These are phyloP conservation scores for Melanopsichium pennsylvanicum DNA, from an alignment of 1,284 basidiomycete species.

Conservation along the genomic window DNA sequence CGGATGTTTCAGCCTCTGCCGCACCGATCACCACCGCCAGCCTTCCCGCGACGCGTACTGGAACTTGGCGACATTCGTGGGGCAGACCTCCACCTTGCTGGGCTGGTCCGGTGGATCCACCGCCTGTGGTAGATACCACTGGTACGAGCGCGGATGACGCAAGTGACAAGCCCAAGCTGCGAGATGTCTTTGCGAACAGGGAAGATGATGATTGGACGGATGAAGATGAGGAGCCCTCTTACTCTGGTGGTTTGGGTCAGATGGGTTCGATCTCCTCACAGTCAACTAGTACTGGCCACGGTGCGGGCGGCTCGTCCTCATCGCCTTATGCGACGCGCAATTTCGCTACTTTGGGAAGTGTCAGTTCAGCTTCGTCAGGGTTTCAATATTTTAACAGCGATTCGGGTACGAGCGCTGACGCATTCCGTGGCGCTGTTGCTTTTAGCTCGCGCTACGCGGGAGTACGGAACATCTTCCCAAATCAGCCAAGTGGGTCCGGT, in stretches of 20 bases:
- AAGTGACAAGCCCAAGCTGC: slow-evolving; percentile 27
- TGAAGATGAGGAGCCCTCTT: slow-evolving; percentile 56
- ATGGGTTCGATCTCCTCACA: slow-evolving; percentile 35
- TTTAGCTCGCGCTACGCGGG: slow-evolving; percentile 45
- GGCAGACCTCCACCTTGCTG: slow-evolving; percentile 59
- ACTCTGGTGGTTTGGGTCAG: slow-evolving; percentile 56
- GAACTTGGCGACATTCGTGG: slow-evolving; percentile 56
- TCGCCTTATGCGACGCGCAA: slow-evolving; percentile 37
- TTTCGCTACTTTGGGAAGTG: slow-evolving; percentile 19
- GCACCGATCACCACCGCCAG: slow-evolving; percentile 7
- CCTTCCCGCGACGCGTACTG: slow-evolving; percentile 35
- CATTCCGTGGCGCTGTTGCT: slow-evolving; percentile 14
- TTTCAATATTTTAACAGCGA: background rate
- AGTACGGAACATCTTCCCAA: slow-evolving; percentile 46
- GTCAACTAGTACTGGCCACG: slow-evolving; percentile 1
- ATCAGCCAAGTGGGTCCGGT: slow-evolving; percentile 1
- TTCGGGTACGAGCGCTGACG: background rate
- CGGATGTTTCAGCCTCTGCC: background rate
- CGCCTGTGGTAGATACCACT: background rate
- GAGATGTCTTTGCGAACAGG: slow-evolving; percentile 58
- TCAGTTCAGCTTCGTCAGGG: slow-evolving; percentile 2
- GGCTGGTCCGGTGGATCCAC: slow-evolving; percentile 55
- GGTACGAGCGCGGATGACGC: background rate
- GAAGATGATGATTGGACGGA: slow-evolving; percentile 58
- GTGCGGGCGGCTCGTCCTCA: background rate